These are phyloP conservation scores for Tuber umbilicatum DNA, from an alignment of 495 filamentous ascomycete species.

Conservation along the genomic window DNA sequence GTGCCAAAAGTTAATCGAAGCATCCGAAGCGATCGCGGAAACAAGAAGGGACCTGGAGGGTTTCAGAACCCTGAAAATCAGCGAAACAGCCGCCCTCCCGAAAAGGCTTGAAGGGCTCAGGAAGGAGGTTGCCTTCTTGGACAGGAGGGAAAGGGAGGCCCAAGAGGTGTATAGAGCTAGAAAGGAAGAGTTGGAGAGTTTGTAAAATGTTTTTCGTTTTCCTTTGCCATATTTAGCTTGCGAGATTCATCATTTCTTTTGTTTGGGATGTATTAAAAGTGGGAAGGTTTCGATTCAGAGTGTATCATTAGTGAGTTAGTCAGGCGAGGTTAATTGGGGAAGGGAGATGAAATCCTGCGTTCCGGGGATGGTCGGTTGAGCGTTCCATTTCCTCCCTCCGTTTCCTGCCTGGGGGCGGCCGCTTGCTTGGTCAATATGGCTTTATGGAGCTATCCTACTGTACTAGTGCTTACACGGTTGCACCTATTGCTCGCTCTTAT, in stretches of 20 bases:
- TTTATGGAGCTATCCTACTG: neutral
- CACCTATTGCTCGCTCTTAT: neutral
- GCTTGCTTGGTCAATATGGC: neutral
- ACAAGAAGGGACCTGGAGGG: conserved; percentile 63
- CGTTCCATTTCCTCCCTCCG: neutral
- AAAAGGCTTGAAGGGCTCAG: conserved; percentile 67
- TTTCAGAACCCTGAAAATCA: conserved; percentile 68
- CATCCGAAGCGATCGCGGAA: conserved; percentile 66
- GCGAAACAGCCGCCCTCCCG: conserved; percentile 68
- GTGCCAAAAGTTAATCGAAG: conserved; percentile 72
- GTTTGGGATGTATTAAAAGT: neutral
- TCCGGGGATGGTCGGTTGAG: neutral
- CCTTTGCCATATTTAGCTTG: neutral
- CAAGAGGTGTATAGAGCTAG: conserved; percentile 74
- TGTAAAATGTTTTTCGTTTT: conserved; percentile 38
- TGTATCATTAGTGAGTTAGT: neutral
- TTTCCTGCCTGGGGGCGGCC: neutral
- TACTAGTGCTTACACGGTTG: too few relatives aligned
- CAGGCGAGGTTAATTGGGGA: neutral
- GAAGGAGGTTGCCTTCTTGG: conserved; percentile 76
- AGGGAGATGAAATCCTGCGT: neutral
- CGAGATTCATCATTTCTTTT: neutral
- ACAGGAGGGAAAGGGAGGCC: conserved; percentile 76
- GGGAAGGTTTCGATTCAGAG: neutral
- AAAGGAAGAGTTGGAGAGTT: conserved; percentile 68